Conservation (phyloP, 2,329 filamentous ascomycete genomes). For the Pestalotiopsis sp. region DNA sequence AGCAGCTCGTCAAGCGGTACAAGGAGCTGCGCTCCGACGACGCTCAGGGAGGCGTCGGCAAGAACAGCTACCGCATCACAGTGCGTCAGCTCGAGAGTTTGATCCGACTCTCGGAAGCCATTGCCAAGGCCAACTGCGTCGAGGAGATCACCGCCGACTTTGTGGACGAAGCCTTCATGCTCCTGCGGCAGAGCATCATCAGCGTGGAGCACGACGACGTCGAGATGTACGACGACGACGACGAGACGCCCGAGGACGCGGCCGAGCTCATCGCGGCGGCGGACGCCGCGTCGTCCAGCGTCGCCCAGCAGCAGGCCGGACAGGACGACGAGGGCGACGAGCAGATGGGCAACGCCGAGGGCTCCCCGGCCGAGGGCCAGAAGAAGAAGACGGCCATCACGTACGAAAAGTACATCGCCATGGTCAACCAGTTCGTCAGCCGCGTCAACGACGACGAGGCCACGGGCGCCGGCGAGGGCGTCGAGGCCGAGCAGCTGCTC, state of each 20-base stretch:
- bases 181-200: slow-evolving; percentile 93
- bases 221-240: slow-evolving; percentile 84
- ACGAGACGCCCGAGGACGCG: slow-evolving; percentile 52
- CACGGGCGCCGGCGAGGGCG: slow-evolving; percentile 72
- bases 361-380: slow-evolving; percentile 31
- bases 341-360: slow-evolving; percentile 41
- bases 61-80: slow-evolving; percentile 96
- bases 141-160: slow-evolving; percentile 84
- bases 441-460: slow-evolving; percentile 83
- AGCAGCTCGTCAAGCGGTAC: slow-evolving; percentile 86
- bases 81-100: slow-evolving; percentile 94
- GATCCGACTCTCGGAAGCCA: slow-evolving; percentile 95
- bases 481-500: slow-evolving; percentile 79
- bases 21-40: slow-evolving; percentile 94
- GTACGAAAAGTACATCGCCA: slow-evolving; percentile 91
- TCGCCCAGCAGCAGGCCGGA: slow-evolving; percentile 41
- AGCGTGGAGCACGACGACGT: slow-evolving; percentile 97
- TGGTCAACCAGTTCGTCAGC: slow-evolving; percentile 83
- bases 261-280: slow-evolving; percentile 49
- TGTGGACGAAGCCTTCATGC: slow-evolving; percentile 88
- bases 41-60: slow-evolving; percentile 87
- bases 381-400: slow-evolving; percentile 81
- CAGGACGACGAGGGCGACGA: slow-evolving; percentile 49
- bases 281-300: slow-evolving; percentile 53
- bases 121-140: slow-evolving; percentile 96